phyloP scores from a whole-genome alignment of 208 protist species.

The Trypanosoma vivax region DNA sequence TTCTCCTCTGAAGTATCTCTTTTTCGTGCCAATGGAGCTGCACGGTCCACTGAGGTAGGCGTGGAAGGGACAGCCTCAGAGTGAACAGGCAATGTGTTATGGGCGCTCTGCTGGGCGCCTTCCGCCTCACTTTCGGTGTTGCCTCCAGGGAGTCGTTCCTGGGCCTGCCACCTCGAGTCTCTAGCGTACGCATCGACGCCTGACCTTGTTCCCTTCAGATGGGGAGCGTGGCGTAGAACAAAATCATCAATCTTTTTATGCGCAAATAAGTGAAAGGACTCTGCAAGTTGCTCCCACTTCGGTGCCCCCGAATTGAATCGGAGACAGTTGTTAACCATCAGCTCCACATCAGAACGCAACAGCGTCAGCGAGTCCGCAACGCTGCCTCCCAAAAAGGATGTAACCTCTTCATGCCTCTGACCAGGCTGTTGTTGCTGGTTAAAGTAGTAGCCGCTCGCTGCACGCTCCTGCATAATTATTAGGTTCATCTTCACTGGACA shows the following conservation, averaged over 20 bases:
- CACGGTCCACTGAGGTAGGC: neutral
- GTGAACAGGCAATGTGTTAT: neutral
- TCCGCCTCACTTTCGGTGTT: too few relatives aligned
- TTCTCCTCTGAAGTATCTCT: neutral
- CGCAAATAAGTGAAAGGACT: constrained; percentile 60
- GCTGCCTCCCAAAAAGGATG: constrained; percentile 30
- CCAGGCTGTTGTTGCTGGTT: constrained; percentile 2
- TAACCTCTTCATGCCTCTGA: neutral
- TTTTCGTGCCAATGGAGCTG: neutral
- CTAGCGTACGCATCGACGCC: constrained; percentile 23
- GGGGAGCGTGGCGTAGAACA: constrained; percentile 45
- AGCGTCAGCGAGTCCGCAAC: constrained; percentile 52
- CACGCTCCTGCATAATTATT: constrained; percentile 47
- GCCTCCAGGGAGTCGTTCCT: too few relatives aligned
- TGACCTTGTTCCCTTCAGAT: constrained; percentile 48
- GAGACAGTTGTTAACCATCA: constrained; percentile 81
- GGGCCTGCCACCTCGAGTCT: neutral
- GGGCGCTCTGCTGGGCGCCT: neutral
- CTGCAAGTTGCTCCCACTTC: constrained; percentile 62
- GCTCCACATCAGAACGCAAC: constrained; percentile 70
- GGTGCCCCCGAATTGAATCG: constrained; percentile 64
- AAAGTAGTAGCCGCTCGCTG: constrained; percentile 55
- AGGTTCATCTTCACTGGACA: constrained; percentile 83
- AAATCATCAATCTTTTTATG: constrained; percentile 78
- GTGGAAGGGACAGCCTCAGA: neutral